Evolutionary conservation across 2,329 filamentous ascomycete genomes (phyloP), one percentile per base, ranked within the genome.

Genomic region (Monilinia aucupariae): DNA sequence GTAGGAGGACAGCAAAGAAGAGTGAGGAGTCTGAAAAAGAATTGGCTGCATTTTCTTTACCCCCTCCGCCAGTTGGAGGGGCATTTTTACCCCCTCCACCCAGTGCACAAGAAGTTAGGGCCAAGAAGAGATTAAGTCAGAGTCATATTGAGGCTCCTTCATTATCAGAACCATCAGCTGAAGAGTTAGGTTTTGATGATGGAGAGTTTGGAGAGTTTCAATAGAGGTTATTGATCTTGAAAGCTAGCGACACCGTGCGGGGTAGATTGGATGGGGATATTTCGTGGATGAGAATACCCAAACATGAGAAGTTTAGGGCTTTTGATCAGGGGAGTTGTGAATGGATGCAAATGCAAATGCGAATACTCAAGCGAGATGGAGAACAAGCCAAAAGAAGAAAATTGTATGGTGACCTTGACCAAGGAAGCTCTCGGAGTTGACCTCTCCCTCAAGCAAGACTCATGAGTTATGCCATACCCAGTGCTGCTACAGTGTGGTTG

Each of bases 161-260:
- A 34, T 20, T 58, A 25, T 34, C 62, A 3, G 22, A 51, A 41
- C 56, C 81, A 6, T 79, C 73, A 48, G 78, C 79, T 20, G 74
- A 86, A 71, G 86, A 91, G 64, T 71, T 93, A 67, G 90, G 90
- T 0, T 94, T 94, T 70, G 91, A 96, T 71, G 90, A 96, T 73
- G 91, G 91, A 1, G 88, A 93, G 72, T 92, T 92, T 82, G 91
- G 90, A 25, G 91, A 96, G 76, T 96, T 96, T 77, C 73, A 74
- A 63, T 75, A 58, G 32, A 68, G 65, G n/a, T 22, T 43, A 7
- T 52, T 22, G 12, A n/a, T 58, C 17, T 2, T 1, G 25, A n/a
- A 30, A 9, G 4, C 13, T 9, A 43, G n/a, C n/a, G n/a, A n/a
- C n/a, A n/a, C n/a, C n/a, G n/a, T n/a, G 37, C 15, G 47, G 25